A percentile compares a stretch with the other conserved stretches of the same genome.
Conservation (phyloP, 2,329 filamentous ascomycete species). For the Aschersonia sp. region DNA sequence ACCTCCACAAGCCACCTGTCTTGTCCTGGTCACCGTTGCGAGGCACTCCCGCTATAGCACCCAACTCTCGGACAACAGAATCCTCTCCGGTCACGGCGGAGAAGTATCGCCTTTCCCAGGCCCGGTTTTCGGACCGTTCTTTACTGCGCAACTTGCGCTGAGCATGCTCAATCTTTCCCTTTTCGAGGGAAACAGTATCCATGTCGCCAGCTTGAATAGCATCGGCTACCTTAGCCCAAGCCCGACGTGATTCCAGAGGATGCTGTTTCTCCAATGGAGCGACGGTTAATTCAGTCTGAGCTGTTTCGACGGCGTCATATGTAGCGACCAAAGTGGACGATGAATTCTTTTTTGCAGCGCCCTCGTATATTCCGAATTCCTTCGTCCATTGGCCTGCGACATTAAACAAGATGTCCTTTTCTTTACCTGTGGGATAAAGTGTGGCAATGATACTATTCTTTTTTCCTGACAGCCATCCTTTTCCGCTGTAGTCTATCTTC, state of each 20-base stretch:
- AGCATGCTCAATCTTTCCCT: constrained; percentile 78
- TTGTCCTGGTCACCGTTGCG: constrained; percentile 41
- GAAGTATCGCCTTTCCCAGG: constrained; percentile 83
- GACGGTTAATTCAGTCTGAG: constrained; percentile 55
- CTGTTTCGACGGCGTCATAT: constrained; percentile 43
- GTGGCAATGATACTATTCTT: constrained; percentile 79
- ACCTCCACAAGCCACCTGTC: constrained; percentile 47
- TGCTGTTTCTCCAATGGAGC: constrained; percentile 67
- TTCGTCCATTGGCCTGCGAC: constrained; percentile 85
- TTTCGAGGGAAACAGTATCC: constrained; percentile 64
- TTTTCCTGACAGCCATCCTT: constrained; percentile 89
- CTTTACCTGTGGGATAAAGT: constrained; percentile 56
- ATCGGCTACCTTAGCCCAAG: constrained; percentile 74
- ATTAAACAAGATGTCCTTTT: constrained; percentile 66
- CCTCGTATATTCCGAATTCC: constrained; percentile 62
- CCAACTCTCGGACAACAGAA: constrained; percentile 28
- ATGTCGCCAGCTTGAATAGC: constrained; percentile 75
- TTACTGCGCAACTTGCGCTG: constrained; percentile 62
- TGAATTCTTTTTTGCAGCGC: constrained; percentile 35
- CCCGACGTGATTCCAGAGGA: constrained; percentile 72
- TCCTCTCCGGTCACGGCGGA: constrained; percentile 32
- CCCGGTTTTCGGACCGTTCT: constrained; percentile 59
- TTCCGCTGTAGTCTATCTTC: constrained; percentile 86
- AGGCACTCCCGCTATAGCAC: constrained; percentile 29
- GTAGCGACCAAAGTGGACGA: constrained; percentile 35